A percentile compares a stretch with the other conserved stretches of the same genome.
phyloP scores from a whole-genome alignment of 768 basidiomycete species.

The Tephrocybe rancida region DNA sequence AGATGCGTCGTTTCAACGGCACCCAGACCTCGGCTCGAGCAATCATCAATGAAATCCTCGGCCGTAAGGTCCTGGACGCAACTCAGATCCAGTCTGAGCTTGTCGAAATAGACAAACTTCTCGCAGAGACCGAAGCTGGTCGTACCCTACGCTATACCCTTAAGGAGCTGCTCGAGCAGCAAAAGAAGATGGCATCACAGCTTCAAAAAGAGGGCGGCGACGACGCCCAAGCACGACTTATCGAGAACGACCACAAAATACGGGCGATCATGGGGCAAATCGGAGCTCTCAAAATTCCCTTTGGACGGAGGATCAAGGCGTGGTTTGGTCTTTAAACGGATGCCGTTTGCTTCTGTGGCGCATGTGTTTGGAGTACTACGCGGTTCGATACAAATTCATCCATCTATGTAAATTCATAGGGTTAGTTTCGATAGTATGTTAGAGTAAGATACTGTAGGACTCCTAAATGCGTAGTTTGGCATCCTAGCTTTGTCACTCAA shows the following conservation, averaged over 20 bases:
- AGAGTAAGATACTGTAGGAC: too few species aligned
- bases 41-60: constrained; percentile 24
- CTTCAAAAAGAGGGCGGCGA: constrained; percentile 14
- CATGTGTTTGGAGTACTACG: too few species aligned
- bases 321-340: not conserved
- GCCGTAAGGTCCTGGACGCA: constrained; percentile 9
- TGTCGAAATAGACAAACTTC: constrained; percentile 24
- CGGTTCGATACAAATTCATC: too few species aligned
- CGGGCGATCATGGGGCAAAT: constrained; percentile 22
- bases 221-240: constrained; percentile 13
- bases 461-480: too few species aligned
- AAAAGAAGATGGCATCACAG: constrained; percentile 22
- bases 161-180: constrained; percentile 25
- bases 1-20: constrained; percentile 22
- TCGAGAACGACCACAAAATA: constrained; percentile 22
- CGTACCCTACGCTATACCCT: constrained; percentile 23
- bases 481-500: too few species aligned
- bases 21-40: constrained; percentile 26
- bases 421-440: too few species aligned
- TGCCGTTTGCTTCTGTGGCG: not conserved
- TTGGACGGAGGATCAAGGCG: constrained; percentile 13
- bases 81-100: constrained; percentile 33
- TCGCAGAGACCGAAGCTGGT: constrained; percentile 32
- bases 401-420: too few species aligned
- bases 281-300: constrained; percentile 24